Percentiles rank a stretch among this genome's conserved stretches.
Conservation (phyloP, 352 stramenopile species). For the Globisporangium solare region DNA sequence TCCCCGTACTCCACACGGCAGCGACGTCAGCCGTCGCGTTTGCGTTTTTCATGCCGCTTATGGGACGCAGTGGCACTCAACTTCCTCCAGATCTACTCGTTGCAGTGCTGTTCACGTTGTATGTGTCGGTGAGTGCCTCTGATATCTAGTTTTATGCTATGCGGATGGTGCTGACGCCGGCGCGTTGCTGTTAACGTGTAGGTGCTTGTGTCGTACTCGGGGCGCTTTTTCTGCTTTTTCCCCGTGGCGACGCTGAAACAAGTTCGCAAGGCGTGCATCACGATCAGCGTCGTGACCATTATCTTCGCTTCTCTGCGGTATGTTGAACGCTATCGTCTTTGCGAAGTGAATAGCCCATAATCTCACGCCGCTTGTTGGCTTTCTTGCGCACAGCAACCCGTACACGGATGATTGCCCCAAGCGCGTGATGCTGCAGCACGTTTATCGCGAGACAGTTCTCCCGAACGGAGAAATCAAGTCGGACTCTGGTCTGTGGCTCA, state of each 20-base stretch:
- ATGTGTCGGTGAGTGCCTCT: constrained; percentile 32
- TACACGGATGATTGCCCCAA: constrained; percentile 72
- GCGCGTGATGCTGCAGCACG: constrained; percentile 62
- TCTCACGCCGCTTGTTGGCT: not conserved
- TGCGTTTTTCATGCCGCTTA: constrained; percentile 73
- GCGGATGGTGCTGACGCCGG: not conserved
- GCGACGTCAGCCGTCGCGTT: constrained; percentile 50
- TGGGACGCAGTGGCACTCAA: constrained; percentile 53
- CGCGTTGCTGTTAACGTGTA: constrained; percentile 3
- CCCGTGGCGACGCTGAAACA: constrained; percentile 29
- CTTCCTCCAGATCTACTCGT: constrained; percentile 55
- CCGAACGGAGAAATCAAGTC: constrained; percentile 37
- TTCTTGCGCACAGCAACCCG: constrained; percentile 42
- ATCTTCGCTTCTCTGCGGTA: constrained; percentile 54
- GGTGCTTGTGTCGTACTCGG: constrained; percentile 49
- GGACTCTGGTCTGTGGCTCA: constrained; percentile 72
- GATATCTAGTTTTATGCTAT: not conserved
- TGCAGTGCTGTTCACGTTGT: constrained; percentile 40
- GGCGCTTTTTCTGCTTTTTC: constrained; percentile 73
- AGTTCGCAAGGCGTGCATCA: constrained; percentile 36
- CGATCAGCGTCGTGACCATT: constrained; percentile 28
- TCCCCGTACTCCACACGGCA: constrained; percentile 61
- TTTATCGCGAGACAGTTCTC: constrained; percentile 47
- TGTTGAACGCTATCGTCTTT: not conserved
- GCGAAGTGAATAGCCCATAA: not conserved